Evolutionary conservation across 768 basidiomycete genomes (phyloP).

Genomic region (Amanita exitialis): DNA sequence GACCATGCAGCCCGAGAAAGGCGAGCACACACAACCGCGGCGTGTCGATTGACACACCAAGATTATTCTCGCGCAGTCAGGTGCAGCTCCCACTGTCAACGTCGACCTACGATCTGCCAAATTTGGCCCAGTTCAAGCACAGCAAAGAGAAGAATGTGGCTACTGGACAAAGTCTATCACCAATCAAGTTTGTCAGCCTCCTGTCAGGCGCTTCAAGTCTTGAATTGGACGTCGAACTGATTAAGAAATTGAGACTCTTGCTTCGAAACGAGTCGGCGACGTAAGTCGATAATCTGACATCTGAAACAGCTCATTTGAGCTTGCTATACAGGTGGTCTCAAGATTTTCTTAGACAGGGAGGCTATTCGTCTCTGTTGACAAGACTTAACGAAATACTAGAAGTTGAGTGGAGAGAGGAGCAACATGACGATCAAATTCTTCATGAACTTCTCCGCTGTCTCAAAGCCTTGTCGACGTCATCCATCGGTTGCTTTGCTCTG

Average conservation of each 20-base stretch:
- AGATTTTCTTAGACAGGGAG: constrained; percentile 73
- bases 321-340: constrained; percentile 67
- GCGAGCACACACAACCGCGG: constrained; percentile 46
- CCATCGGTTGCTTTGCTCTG: constrained; percentile 83
- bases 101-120: constrained; percentile 31
- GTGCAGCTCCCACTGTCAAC: constrained; percentile 31
- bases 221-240: constrained; percentile 71
- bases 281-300: constrained; percentile 27
- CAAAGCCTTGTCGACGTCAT: constrained; percentile 86
- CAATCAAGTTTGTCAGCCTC: constrained; percentile 58
- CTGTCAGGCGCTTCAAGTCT: constrained; percentile 61
- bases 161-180: constrained; percentile 42
- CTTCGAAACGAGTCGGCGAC: constrained; percentile 87
- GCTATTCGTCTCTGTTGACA: constrained; percentile 77
- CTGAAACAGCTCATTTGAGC: not conserved
- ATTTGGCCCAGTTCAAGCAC: constrained; percentile 22
- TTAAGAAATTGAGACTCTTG: constrained; percentile 82
- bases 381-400: constrained; percentile 86
- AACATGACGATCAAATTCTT: constrained; percentile 92
- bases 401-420: constrained; percentile 99
- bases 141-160: constrained; percentile 41
- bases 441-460: constrained; percentile 90
- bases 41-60: constrained; percentile 44
- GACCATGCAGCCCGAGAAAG: constrained; percentile 24
- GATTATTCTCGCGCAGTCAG: constrained; percentile 45